phyloP scores from a whole-genome alignment of 2,329 filamentous ascomycete genomes.

The Claviceps digitariae region DNA sequence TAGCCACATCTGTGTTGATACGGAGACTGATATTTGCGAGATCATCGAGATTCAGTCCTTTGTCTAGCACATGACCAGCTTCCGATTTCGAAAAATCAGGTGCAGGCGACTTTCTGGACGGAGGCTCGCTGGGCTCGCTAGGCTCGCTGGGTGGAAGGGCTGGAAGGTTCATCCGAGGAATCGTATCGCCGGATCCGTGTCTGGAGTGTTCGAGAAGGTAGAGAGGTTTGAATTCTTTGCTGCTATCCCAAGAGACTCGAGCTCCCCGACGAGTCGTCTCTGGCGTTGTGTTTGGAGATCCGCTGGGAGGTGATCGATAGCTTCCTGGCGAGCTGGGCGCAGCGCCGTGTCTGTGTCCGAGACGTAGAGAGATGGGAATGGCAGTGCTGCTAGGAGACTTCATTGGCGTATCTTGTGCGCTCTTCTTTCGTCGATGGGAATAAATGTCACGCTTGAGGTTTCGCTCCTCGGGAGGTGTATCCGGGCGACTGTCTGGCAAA shows the following conservation, averaged over 20 bases:
- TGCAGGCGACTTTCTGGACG: constrained; percentile 21
- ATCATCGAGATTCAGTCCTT: constrained; percentile 8
- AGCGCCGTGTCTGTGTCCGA: constrained; percentile 28
- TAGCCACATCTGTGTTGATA: constrained; percentile 25
- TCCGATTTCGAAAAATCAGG: constrained; percentile 16
- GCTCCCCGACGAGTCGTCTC: constrained; percentile 26
- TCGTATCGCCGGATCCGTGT: constrained; percentile 20
- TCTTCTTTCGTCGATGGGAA: constrained; percentile 34
- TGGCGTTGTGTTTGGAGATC: constrained; percentile 18
- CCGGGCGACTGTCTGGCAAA: constrained; percentile 47
- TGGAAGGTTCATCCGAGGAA: constrained; percentile 28
- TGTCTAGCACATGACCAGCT: constrained; percentile 16
- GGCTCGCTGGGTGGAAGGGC: constrained; percentile 33
- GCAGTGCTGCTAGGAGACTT: constrained; percentile 44
- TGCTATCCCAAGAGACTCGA: constrained; percentile 48
- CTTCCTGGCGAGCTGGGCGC: constrained; percentile 28
- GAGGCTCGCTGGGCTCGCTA: constrained; percentile 9
- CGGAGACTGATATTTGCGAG: constrained; percentile 18
- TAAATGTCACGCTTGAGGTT: constrained; percentile 24
- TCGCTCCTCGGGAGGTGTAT: constrained; percentile 38
- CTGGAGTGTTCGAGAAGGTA: constrained; percentile 60
- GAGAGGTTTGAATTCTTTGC: constrained; percentile 64
- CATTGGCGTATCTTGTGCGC: constrained; percentile 30
- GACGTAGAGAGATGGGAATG: constrained; percentile 42
- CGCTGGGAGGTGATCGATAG: constrained; percentile 25